These are phyloP conservation scores for Rutstroemia sp. DNA, from an alignment of 2,329 filamentous ascomycete species.

Conservation along the genomic window DNA sequence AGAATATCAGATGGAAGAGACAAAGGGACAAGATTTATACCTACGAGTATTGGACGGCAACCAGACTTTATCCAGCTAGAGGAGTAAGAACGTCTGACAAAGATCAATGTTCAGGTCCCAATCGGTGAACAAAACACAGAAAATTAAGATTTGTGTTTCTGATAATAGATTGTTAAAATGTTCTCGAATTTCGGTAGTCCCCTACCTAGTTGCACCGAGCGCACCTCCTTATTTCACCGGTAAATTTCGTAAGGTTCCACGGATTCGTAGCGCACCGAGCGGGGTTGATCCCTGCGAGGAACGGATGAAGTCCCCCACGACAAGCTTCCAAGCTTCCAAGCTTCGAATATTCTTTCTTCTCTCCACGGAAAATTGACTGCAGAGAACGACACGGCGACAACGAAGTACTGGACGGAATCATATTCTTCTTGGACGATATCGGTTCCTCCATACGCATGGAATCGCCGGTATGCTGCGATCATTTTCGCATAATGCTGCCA, in stretches of 20 bases:
- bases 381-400: background rate
- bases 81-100: too few relatives aligned
- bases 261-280: background rate
- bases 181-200: too few relatives aligned
- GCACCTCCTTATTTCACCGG: background rate
- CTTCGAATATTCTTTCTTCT: too few relatives aligned
- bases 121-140: too few relatives aligned
- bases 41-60: background rate
- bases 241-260: background rate
- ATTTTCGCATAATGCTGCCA: constrained; percentile 27
- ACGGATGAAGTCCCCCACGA: background rate
- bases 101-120: too few relatives aligned
- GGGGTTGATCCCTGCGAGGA: background rate
- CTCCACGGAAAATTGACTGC: too few relatives aligned
- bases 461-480: constrained; percentile 30
- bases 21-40: background rate
- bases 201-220: background rate
- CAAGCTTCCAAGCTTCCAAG: background rate
- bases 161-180: too few relatives aligned
- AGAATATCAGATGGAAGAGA: background rate
- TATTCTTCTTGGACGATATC: background rate
- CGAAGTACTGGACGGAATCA: constrained; percentile 3
- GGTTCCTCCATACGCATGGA: constrained; percentile 22
- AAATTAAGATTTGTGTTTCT: too few relatives aligned
- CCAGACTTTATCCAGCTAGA: too few relatives aligned